These are phyloP conservation scores for Scorias spongiosa DNA, from an alignment of 2,329 filamentous ascomycete genomes.

Conservation along the genomic window DNA sequence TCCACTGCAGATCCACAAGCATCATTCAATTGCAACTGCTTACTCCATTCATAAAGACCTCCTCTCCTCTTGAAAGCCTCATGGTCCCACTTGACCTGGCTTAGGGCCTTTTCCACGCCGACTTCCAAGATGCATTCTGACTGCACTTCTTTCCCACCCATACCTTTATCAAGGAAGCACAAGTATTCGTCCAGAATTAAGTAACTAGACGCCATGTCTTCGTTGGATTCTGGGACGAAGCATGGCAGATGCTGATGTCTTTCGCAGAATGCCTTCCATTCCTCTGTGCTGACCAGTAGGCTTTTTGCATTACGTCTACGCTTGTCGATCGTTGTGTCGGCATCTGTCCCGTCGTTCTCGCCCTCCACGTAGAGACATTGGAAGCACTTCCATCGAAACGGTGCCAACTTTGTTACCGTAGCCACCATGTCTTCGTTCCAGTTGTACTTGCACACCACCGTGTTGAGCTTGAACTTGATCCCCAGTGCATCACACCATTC, in stretches of 20 bases:
- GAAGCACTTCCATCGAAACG: conserved; percentile 42
- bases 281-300: conserved; percentile 32
- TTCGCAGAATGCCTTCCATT: conserved; percentile 33
- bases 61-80: conserved; percentile 29
- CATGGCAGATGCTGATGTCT: conserved; percentile 26
- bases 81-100: conserved; percentile 32
- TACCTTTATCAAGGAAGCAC: conserved; percentile 34
- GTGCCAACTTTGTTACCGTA: conserved; percentile 24
- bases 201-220: conserved; percentile 36
- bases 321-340: conserved; percentile 6
- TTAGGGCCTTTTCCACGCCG: conserved; percentile 31
- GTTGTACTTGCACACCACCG: conserved; percentile 36
- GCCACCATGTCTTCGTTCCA: conserved; percentile 28
- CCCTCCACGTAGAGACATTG: conserved; percentile 38
- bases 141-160: conserved; percentile 13
- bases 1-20: too few species aligned
- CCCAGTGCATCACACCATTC: conserved; percentile 31
- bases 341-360: conserved; percentile 32
- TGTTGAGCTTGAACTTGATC: conserved; percentile 44
- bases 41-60: conserved; percentile 35
- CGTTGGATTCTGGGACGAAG: conserved; percentile 36
- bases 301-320: conserved; percentile 23
- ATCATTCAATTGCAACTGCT: not conserved
- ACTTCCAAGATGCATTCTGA: conserved; percentile 29
- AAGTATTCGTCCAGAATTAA: conserved; percentile 38